Evolutionary conservation across 352 stramenopile genomes (phyloP), one percentile per base, ranked within the genome.

Genomic region (Pythium angustatum): DNA sequence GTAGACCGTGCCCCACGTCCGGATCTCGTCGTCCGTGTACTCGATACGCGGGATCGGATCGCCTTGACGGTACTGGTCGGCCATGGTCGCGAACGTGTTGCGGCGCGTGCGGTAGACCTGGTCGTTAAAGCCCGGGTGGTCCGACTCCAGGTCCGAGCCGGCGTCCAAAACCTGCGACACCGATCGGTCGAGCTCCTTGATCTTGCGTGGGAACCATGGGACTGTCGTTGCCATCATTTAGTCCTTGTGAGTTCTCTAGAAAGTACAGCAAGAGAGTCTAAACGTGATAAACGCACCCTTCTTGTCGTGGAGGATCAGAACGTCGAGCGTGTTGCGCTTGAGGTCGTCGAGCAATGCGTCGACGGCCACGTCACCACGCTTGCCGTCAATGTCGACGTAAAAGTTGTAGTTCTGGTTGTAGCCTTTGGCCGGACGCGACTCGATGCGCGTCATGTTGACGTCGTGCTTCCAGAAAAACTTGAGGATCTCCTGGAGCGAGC

Each of bases 401-500:
- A 98, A 98, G 62, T 96, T 94, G 76, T 96, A 85, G 68, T 88
- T 83, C 69, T 81, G 74, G 79, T 85, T 81, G 78, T 88, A 69
- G 21, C 79, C 74, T 77, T 91, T 97, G 41, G 87, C 76, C 12
- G 96, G 96, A 31, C 95, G 91, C 30, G 88, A 98, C 83, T 99
- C 96, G 68, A 99, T 98, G 54, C 94, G 87, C 38, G 91, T 98
- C 77, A 99, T 94, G 78, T 98, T 98, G 30, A 99, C 81, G 64
- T 98, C 91, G 75, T 98, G 95, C 70, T 98, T 98, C 92, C 93
- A 98, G 80, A 98, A 99, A 62, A 97, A 98, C 74, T 88, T 90
- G 62, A 99, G 79, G 64, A 98, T 97, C 45, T 98, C 90, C 68
- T 98, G 90, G 45, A 99, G 77, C 21, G 94, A 89, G 19, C 96